phyloP scores from a whole-genome alignment of 2,329 filamentous ascomycete genomes.

The Diaporthe caulivora region DNA sequence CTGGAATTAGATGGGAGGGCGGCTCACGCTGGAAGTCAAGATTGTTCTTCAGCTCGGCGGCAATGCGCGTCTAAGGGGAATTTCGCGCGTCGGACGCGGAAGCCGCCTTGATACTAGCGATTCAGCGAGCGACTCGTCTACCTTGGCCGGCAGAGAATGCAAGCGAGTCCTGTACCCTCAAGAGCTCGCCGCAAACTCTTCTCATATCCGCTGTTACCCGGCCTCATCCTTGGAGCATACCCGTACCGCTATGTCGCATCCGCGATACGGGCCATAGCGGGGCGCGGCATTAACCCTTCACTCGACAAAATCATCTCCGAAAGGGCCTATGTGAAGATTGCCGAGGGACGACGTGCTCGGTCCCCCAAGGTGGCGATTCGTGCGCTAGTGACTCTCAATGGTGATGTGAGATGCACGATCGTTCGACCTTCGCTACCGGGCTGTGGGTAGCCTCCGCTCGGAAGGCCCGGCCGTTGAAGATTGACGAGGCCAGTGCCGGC shows the following conservation, averaged over 20 bases:
- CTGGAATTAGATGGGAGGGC: neutral
- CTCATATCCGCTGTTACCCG: neutral
- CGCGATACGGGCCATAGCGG: conserved; percentile 12
- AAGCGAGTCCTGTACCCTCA: neutral
- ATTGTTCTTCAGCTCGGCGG: neutral
- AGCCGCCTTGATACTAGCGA: neutral
- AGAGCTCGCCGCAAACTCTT: neutral
- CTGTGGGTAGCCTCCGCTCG: neutral
- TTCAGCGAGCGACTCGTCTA: neutral
- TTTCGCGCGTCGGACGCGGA: neutral
- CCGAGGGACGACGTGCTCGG: conserved; percentile 3
- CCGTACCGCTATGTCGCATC: conserved; percentile 13
- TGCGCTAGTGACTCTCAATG: neutral
- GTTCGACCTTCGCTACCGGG: conserved; percentile 1
- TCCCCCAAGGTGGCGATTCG: conserved; percentile 14
- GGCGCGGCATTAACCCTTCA: conserved; percentile 22
- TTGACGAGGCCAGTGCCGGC: neutral
- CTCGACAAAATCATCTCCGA: conserved; percentile 21
- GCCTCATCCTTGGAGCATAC: conserved; percentile 17
- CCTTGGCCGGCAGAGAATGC: conserved; percentile 16
- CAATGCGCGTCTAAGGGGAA: conserved; percentile 14
- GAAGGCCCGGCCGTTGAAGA: conserved; percentile 7
- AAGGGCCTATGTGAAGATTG: neutral
- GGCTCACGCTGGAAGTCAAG: neutral
- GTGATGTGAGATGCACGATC: neutral